These are phyloP conservation scores for Groenewaldozyma salmanticensis DNA, from an alignment of 805 yeast genomes.

Conservation along the genomic window DNA sequence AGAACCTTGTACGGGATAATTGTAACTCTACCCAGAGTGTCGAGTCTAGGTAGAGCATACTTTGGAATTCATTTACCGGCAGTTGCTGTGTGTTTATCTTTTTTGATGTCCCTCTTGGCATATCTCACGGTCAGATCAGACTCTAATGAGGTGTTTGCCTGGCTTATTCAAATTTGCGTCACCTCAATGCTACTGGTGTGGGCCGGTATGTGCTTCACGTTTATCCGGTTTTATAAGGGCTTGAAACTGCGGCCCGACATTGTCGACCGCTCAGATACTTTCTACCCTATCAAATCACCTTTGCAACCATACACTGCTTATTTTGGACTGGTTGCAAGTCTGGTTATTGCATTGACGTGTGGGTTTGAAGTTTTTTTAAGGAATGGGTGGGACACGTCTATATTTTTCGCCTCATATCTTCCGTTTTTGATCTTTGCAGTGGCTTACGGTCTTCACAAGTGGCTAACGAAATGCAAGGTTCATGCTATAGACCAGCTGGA, in stretches of 20 bases:
- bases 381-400: slow-evolving; percentile 48
- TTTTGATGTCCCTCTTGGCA: slow-evolving; percentile 50
- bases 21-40: neutral
- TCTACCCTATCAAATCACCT: slow-evolving; percentile 62
- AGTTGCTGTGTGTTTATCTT: slow-evolving; percentile 55
- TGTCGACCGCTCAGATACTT: slow-evolving; percentile 48
- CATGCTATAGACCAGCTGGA: slow-evolving; percentile 67
- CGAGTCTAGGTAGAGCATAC: slow-evolving; percentile 36
- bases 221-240: slow-evolving; percentile 54
- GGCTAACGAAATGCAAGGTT: slow-evolving; percentile 51
- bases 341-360: slow-evolving; percentile 42
- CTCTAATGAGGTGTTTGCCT: slow-evolving; percentile 56
- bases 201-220: slow-evolving; percentile 62
- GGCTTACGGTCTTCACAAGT: slow-evolving; percentile 46
- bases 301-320: slow-evolving; percentile 62
- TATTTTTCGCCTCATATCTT: slow-evolving; percentile 59
- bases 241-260: slow-evolving; percentile 53
- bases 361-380: slow-evolving; percentile 54
- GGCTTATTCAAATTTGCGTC: slow-evolving; percentile 57
- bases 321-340: slow-evolving; percentile 49
- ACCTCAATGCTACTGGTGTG: slow-evolving; percentile 73
- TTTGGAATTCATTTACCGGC: slow-evolving; percentile 55
- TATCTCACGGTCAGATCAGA: slow-evolving; percentile 48
- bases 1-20: slow-evolving; percentile 40
- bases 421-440: slow-evolving; percentile 43